Evolutionary conservation across 345 rosid species (phyloP), one percentile per base, ranked within the genome.

Genomic region (Brassica carinata): DNA sequence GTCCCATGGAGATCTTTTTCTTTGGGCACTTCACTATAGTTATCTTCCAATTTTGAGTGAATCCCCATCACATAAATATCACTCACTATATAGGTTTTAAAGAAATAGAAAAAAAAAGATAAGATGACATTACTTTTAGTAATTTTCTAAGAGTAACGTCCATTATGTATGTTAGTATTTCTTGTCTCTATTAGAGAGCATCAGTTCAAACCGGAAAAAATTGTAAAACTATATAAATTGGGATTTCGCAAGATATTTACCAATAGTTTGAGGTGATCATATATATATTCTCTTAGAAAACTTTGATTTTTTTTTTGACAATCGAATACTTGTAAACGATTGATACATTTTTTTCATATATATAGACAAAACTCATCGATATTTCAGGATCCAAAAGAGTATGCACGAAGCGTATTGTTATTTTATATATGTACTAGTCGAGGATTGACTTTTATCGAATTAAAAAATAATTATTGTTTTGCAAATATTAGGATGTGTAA

Each of bases 21-120:
- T 82, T 85, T 83, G 87, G 87, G 78, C 85, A 84, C 83, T 88
- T 90, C 86, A 85, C 94, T 84, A 89, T 90, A 88, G 89, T 86
- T 85, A 82, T 82, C 89, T 89, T 84, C 88, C 87, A 88, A 93
- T 92, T 92, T 86, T 81, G 88, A 84, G 85, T 83, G 88, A 81
- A 86, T 87, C 67, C 92, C 77, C 71, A 83, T 82, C 82, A 40
- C 83, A 78, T 63, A 76, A 78, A 65, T 76, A 76, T 72, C 76
- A 70, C 67, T 69, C 68, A 14, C 65, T 31, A 79, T 73, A 61
- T 73, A 43, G 70, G 34, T 63, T 63, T 69, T 8, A 63, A 80
- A 55, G 3, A 69, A 67, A 48, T 27, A 9, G 13, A 40, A 40
- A 40, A 31, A 40, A 51, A 59, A 31, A 40, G 51, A 79, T 79